Evolutionary conservation across 176 grass and related monocot genomes (phyloP).

Genomic region (Olyra latifolia): DNA sequence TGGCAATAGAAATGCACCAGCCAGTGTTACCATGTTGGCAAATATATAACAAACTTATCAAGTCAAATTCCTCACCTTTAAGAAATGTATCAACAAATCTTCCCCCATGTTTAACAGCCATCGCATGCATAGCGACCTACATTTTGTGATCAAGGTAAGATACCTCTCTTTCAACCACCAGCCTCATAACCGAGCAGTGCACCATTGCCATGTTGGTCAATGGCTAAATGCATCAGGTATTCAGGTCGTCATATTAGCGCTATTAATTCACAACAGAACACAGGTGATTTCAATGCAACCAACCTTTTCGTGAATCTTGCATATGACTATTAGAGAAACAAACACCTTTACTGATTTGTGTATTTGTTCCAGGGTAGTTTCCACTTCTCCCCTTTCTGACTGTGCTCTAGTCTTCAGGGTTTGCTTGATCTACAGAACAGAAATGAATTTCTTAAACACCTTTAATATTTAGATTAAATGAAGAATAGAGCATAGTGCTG

Average conservation of each 20-base stretch:
- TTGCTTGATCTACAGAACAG: conserved; percentile 74
- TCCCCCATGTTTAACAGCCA: conserved; percentile 87
- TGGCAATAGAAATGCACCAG: conserved; percentile 17
- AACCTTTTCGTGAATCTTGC: conserved; percentile 77
- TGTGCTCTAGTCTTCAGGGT: conserved; percentile 49
- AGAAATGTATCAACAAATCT: conserved; percentile 83
- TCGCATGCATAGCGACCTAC: conserved; percentile 72
- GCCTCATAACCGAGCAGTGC: conserved; percentile 8
- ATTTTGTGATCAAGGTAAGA: conserved; percentile 24
- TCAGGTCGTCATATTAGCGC: conserved; percentile 6
- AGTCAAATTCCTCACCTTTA: conserved; percentile 53
- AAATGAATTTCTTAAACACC: conserved; percentile 9
- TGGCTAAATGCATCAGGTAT: conserved; percentile 3
- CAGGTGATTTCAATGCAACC: not conserved
- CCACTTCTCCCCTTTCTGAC: conserved; percentile 43
- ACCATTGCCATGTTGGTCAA: not conserved
- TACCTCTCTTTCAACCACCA: conserved; percentile 23
- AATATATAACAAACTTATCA: conserved; percentile 9
- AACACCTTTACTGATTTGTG: conserved; percentile 65
- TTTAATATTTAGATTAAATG: not conserved
- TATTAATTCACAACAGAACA: not conserved
- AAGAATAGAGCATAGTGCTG: not conserved
- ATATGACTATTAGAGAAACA: conserved; percentile 60
- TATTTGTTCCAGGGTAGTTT: conserved; percentile 53
- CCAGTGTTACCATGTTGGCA: conserved; percentile 19